These are phyloP conservation scores for Forsythia suspensa DNA, from an alignment of 257 asterid genomes.

Conservation along the genomic window DNA sequence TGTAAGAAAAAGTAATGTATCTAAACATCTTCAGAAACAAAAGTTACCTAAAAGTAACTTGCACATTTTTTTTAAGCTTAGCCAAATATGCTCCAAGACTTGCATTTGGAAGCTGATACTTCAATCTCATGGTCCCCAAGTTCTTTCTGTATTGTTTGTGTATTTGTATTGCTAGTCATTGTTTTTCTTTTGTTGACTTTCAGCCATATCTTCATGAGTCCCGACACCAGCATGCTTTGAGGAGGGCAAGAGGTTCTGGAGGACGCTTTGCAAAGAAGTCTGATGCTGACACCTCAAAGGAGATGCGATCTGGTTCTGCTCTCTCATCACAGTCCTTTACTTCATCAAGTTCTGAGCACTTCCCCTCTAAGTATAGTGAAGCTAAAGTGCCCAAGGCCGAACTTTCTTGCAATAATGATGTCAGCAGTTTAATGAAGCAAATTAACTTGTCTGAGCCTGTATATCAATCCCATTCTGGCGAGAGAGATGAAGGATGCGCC, in stretches of 20 bases:
- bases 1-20: no score
- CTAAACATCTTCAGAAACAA: no score
- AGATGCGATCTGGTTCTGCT: slow-evolving; percentile 34
- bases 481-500: slow-evolving; percentile 28
- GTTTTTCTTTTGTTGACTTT: background rate
- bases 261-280: slow-evolving; percentile 85
- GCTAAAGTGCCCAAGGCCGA: slow-evolving; percentile 8
- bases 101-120: background rate
- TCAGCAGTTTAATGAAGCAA: slow-evolving; percentile 32
- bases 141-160: background rate
- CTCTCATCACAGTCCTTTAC: slow-evolving; percentile 29
- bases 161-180: background rate
- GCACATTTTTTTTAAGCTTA: no score
- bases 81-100: background rate
- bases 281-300: slow-evolving; percentile 37
- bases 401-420: slow-evolving; percentile 25
- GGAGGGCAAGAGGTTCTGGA: slow-evolving; percentile 78
- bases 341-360: slow-evolving; percentile 40
- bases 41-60: no score
- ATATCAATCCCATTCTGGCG: slow-evolving; percentile 9
- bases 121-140: background rate
- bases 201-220: slow-evolving; percentile 92
- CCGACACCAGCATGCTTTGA: slow-evolving; percentile 87
- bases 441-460: slow-evolving; percentile 36
- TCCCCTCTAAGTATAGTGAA: slow-evolving; percentile 30